Conservation (phyloP, 2,329 filamentous ascomycete species). For the Colletotrichum ledebouriae region DNA sequence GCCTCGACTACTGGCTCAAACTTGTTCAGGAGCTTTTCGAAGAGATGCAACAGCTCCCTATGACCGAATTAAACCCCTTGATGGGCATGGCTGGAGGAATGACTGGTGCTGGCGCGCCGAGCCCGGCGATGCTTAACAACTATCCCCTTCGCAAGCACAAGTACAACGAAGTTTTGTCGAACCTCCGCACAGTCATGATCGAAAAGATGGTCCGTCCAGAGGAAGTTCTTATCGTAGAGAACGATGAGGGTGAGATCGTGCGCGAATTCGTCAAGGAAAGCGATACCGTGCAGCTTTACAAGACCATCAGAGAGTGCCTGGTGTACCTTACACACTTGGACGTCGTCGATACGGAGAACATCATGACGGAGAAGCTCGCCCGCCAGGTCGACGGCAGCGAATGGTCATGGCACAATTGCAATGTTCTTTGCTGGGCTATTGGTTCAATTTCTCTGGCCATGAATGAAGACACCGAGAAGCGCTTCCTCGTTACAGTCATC, state of each 20-base stretch:
- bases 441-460: slow-evolving; percentile 98
- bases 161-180: slow-evolving; percentile 93
- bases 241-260: slow-evolving; percentile 98
- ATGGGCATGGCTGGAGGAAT: slow-evolving; percentile 81
- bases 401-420: slow-evolving; percentile 99
- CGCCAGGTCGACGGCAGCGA: slow-evolving; percentile 95
- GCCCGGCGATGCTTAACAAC: slow-evolving; percentile 86
- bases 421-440: slow-evolving; percentile 99
- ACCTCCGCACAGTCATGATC: slow-evolving; percentile 97
- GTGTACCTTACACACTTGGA: slow-evolving; percentile 98
- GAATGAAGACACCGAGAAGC: slow-evolving; percentile 99
- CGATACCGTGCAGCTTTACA: slow-evolving; percentile 98
- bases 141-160: slow-evolving; percentile 98
- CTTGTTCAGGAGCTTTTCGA: slow-evolving; percentile 98
- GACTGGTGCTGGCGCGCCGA: slow-evolving; percentile 84
- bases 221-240: slow-evolving; percentile 99
- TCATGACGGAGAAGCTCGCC: slow-evolving; percentile 98
- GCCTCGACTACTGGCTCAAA: slow-evolving; percentile 98
- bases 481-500: slow-evolving; percentile 97
- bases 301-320: slow-evolving; percentile 96
- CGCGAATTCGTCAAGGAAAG: slow-evolving; percentile 99
- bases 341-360: slow-evolving; percentile 96
- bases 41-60: slow-evolving; percentile 96
- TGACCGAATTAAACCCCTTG: slow-evolving; percentile 92
- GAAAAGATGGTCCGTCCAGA: slow-evolving; percentile 99